A percentile compares a stretch with the other conserved stretches of the same genome.
phyloP scores from a whole-genome alignment of 208 protist species.

The Leishmania turanica region DNA sequence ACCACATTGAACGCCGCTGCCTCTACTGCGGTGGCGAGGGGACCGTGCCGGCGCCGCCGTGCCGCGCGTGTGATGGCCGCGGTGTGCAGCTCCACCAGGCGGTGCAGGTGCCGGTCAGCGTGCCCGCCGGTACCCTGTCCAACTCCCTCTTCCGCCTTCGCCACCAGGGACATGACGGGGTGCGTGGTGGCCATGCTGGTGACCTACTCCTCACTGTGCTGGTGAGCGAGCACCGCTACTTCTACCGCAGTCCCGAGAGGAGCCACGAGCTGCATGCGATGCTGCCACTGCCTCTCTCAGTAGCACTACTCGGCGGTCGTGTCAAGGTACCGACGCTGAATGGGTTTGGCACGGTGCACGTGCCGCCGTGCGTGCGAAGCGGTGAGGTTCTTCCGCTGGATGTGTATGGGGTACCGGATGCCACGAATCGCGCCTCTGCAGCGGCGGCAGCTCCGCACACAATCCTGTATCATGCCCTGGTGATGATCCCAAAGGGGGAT shows the following conservation, averaged over 20 bases:
- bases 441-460: background rate
- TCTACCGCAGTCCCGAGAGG: conserved; percentile 45
- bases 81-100: conserved; percentile 43
- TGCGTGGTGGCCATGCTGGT: conserved; percentile 74
- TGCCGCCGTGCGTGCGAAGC: conserved; percentile 80
- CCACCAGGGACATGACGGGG: conserved; percentile 79
- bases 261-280: conserved; percentile 65
- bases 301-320: conserved; percentile 74
- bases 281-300: conserved; percentile 77
- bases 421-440: background rate
- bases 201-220: conserved; percentile 77
- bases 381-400: conserved; percentile 56
- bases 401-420: conserved; percentile 38
- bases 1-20: conserved; percentile 85
- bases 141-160: conserved; percentile 49
- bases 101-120: conserved; percentile 39
- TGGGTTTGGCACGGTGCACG: conserved; percentile 37
- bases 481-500: conserved; percentile 62
- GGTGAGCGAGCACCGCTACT: conserved; percentile 75
- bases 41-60: conserved; percentile 56
- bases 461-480: conserved; percentile 65
- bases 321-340: conserved; percentile 63
- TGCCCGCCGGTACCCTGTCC: conserved; percentile 44
- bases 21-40: conserved; percentile 81
- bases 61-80: conserved; percentile 56